Percentiles rank a stretch among this genome's conserved stretches.
Conservation (phyloP, 2,329 filamentous ascomycete genomes). For the Akanthomyces muscarius region DNA sequence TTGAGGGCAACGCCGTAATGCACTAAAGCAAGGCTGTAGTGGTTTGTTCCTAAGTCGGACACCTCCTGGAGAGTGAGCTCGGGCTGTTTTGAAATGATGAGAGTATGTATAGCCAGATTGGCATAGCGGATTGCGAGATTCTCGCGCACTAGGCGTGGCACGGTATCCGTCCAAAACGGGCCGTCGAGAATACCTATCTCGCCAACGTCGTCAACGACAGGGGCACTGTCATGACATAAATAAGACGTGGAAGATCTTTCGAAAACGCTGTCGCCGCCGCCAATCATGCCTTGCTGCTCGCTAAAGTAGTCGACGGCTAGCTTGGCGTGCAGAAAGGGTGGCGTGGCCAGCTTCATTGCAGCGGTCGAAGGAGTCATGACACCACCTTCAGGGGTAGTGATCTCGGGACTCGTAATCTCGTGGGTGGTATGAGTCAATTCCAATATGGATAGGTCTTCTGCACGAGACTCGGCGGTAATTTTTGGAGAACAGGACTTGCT, state of each 20-base stretch:
- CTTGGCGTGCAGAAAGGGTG: not conserved
- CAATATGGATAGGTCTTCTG: not conserved
- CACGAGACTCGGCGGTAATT: not conserved
- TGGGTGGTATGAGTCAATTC: not conserved
- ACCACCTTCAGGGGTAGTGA: not conserved
- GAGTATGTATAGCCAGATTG: constrained; percentile 35
- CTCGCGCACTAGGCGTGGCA: constrained; percentile 32
- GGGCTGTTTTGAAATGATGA: constrained; percentile 27
- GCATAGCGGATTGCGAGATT: constrained; percentile 35
- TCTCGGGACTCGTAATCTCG: not conserved
- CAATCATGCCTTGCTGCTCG: not conserved
- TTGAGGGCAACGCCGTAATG: constrained; percentile 33
- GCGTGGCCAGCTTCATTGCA: constrained; percentile 11
- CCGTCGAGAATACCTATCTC: constrained; percentile 28
- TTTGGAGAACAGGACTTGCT: not conserved
- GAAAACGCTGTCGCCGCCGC: not conserved
- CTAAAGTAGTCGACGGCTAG: not conserved
- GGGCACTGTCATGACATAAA: no score
- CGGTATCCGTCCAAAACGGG: constrained; percentile 32
- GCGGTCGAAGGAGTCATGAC: constrained; percentile 11
- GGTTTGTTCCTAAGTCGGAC: constrained; percentile 18
- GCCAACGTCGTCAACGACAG: no score
- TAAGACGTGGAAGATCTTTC: not conserved
- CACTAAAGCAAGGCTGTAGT: constrained; percentile 31
- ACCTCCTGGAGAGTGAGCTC: constrained; percentile 12